Percentiles rank a stretch among this genome's conserved stretches.
Evolutionary conservation across 768 basidiomycete species (phyloP).

Genomic region (Boletus subcaerulescens): DNA sequence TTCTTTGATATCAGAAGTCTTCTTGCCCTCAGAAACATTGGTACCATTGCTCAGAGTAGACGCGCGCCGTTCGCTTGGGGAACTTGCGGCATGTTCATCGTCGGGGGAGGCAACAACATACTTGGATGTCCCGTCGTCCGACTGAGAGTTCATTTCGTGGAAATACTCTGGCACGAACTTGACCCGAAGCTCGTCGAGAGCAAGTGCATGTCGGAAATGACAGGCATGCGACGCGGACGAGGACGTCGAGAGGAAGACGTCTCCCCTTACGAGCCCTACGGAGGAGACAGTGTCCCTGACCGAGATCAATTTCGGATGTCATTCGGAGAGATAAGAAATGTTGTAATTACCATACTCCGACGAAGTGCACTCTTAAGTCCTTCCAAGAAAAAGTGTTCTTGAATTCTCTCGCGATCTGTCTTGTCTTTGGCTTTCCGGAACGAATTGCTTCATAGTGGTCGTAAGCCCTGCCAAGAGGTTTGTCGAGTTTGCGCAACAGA

Average conservation of each 20-base stretch:
- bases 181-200: slow-evolving; percentile 15
- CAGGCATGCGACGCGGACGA: slow-evolving; percentile 5
- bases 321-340: not conserved
- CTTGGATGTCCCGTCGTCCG: slow-evolving; percentile 12
- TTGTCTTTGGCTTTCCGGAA: slow-evolving; percentile 11
- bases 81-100: not conserved
- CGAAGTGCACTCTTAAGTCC: slow-evolving; percentile 1
- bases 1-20: slow-evolving; percentile 43
- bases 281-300: slow-evolving; percentile 15
- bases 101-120: not conserved
- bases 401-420: slow-evolving; percentile 27
- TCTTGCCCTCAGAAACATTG: not conserved
- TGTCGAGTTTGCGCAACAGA: not conserved
- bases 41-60: not conserved
- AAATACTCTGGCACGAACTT: slow-evolving; percentile 52
- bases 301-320: not conserved
- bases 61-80: not conserved
- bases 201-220: slow-evolving; percentile 15
- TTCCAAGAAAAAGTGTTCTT: slow-evolving; percentile 38
- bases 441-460: slow-evolving; percentile 13
- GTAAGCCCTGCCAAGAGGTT: slow-evolving; percentile 8
- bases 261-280: slow-evolving; percentile 4
- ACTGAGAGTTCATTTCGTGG: slow-evolving; percentile 25
- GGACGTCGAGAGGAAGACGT: slow-evolving; percentile 5
- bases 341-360: not conserved